Base-by-base conservation (phyloP, 257 asterid species). In the Scutellaria barbata region DNA sequence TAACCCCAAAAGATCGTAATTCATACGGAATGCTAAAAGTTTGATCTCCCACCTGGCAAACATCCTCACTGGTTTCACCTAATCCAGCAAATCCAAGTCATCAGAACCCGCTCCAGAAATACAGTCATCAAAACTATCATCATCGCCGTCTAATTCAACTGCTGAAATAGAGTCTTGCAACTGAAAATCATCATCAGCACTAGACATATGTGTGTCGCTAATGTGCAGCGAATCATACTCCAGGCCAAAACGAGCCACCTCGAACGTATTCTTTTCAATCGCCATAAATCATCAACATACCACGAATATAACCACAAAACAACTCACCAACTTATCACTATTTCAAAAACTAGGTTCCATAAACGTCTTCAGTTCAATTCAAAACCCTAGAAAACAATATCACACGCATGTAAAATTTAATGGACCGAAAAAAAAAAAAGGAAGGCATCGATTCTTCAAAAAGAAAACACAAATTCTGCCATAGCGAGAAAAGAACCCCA, bases 101-200 rank as follows among this genome's bases (percentile, higher is more conserved):
- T 95, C 99, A 0, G 99, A 95, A 25, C 97, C 99, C 0, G 98
- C 99, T 47, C 99, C 99, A 0, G 99, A 95, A 73, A 91, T 98
- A 85, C 95, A 91, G 71, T 95, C 99, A 73, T 89, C 97, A 66
- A 90, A 87, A 22, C 85, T 96, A 75, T 90, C 97, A 42, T 90
- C 96, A 16, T 89, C 96, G 42, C 90, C 96, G 8, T 94, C 97
- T 25, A 96, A 87, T 50, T 88, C 96, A 51, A 86, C 85, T 33
- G 76, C 89, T 14, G 85, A 41, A 68, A 77, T 58, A 39, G 85
- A 69, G 71, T 79, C 84, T 10, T 76, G 81, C 66, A 83, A 81
- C 81, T 81, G 92, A 76, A 85, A 80, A 73, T 87, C 99, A 47
- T 89, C 99, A 9, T 90, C 95, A 33, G 89, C 96, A 62, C 90